Base-by-base conservation (phyloP, 768 basidiomycete genomes). In the Hydnomerulius pinastri region DNA sequence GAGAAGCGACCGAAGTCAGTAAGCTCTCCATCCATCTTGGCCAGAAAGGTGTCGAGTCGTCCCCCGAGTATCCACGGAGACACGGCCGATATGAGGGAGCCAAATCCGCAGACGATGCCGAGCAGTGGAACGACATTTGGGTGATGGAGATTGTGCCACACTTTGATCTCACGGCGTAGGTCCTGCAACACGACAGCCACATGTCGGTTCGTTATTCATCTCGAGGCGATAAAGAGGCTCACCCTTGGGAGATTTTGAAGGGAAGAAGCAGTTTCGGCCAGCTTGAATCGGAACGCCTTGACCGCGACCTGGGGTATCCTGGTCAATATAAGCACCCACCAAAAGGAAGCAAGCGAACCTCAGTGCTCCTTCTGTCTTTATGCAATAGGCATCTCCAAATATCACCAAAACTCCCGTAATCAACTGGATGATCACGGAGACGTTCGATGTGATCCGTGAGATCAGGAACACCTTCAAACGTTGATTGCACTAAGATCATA, bases 61-160 rank as follows among this genome's bases (percentile, higher is more conserved):
- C 53, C 57, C 21, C 53, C 32, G 3, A 44, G 54, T 28, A 53
- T 43, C 54, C 57, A 54, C 4, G 59, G 59, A 35, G 46, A 63
- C 15, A 63, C 51, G 53, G n/a, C 60, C 57, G 50, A 52, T 56
- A 43, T 57, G 6, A 17, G 6, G 4, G 15, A 6, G 6, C 33
- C 33, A 10, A 35, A 35, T n/a, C 33, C 55, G 17, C 40, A 41
- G 11, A 49, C 38, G 5, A 49, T 42, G 10, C 63, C 60, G n/a
- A 45, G 50, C n/a, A 63, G 53, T 6, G 55, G 55, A 2, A 64
- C 35, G 24, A 64, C 45, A 43, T 62, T 64, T 13, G 25, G 23
- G 44, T 63, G 55, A 15, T 28, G 11, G 12, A 64, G 48, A 17
- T 41, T 20, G 25, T 44, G 45, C 63, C 63, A 63, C 17, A 61